Percentiles rank a stretch among this genome's conserved stretches.
Conservation (phyloP, 371 early-diverging fungal genomes). For the Mucor velutinosus region DNA sequence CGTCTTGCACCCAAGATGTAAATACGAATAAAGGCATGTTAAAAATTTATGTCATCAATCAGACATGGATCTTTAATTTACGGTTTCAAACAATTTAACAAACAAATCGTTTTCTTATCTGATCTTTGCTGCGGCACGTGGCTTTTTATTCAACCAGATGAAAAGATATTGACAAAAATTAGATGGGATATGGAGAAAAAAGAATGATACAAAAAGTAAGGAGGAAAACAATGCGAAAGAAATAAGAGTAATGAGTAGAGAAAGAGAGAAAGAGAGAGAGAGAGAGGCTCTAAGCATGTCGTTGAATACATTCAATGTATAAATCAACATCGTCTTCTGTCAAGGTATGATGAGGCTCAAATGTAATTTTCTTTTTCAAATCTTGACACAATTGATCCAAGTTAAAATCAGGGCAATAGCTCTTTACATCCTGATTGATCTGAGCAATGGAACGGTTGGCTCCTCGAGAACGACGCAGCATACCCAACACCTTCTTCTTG, state of each 20-base stretch:
- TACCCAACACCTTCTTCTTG: slow-evolving; percentile 3
- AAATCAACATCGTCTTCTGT: slow-evolving; percentile 23
- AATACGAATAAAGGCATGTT: background rate
- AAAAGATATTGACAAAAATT: background rate
- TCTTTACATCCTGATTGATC: slow-evolving; percentile 17
- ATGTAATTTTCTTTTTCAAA: slow-evolving; percentile 10
- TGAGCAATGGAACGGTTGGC: slow-evolving; percentile 16
- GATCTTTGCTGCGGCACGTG: background rate
- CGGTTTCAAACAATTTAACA: background rate
- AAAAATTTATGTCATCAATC: background rate
- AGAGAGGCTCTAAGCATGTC: background rate
- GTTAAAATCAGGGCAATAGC: slow-evolving; percentile 30
- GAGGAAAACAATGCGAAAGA: background rate
- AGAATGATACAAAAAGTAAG: background rate
- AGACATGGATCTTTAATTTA: background rate
- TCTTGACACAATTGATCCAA: slow-evolving; percentile 25
- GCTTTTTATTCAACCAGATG: background rate
- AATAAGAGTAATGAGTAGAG: background rate
- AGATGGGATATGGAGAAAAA: background rate
- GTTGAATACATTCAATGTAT: slow-evolving; percentile 23
- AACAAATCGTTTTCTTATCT: background rate
- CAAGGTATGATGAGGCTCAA: slow-evolving; percentile 15
- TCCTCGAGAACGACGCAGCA: slow-evolving; percentile 10
- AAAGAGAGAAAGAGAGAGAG: background rate
- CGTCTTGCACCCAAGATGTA: slow-evolving; percentile 39